These are phyloP conservation scores for Dioscorea alata DNA, from an alignment of 106 monocot species.

Conservation along the genomic window DNA sequence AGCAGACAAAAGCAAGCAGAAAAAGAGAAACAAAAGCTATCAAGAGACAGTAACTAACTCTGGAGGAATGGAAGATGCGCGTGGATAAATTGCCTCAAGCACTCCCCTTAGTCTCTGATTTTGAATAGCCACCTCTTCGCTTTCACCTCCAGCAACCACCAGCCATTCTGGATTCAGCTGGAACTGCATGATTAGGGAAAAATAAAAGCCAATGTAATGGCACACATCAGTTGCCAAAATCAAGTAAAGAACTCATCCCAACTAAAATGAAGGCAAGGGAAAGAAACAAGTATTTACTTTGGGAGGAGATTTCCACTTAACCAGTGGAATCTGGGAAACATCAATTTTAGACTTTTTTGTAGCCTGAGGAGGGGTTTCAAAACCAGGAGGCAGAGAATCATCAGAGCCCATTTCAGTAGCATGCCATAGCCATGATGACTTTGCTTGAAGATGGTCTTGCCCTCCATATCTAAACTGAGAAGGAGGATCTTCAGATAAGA, in stretches of 20 bases:
- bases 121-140: slow-evolving; percentile 50
- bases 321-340: slow-evolving; percentile 45
- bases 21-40: neutral
- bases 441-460: slow-evolving; percentile 81
- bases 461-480: slow-evolving; percentile 41
- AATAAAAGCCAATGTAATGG: no score
- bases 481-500: slow-evolving; percentile 89
- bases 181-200: slow-evolving; percentile 26
- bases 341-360: slow-evolving; percentile 22
- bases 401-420: slow-evolving; percentile 30
- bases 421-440: slow-evolving; percentile 66
- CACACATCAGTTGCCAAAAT: no score
- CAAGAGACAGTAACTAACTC: slow-evolving; percentile 37
- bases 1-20: slow-evolving; percentile 3
- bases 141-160: slow-evolving; percentile 88
- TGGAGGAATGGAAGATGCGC: slow-evolving; percentile 56
- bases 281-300: slow-evolving; percentile 28
- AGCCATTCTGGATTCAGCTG: slow-evolving; percentile 58
- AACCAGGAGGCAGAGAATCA: slow-evolving; percentile 75
- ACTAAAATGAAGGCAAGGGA: no score
- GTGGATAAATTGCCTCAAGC: slow-evolving; percentile 90
- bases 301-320: slow-evolving; percentile 63
- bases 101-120: slow-evolving; percentile 45
- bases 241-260: no score
- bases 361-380: slow-evolving; percentile 28